phyloP scores from a whole-genome alignment of 257 asterid species.

The Eucommia ulmoides region DNA sequence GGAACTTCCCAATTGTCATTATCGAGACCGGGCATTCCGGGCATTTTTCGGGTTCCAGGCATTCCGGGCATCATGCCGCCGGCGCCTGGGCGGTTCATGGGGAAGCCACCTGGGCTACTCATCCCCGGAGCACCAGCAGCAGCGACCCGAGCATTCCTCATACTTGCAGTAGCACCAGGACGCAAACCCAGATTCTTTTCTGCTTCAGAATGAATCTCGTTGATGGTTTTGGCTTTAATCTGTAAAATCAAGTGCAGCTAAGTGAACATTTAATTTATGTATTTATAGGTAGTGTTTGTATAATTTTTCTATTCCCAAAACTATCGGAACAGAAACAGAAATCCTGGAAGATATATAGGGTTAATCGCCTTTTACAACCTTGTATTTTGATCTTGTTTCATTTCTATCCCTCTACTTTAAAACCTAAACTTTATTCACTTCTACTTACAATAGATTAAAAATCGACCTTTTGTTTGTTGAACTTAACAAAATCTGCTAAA shows the following conservation, averaged over 20 bases:
- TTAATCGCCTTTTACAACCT: no score
- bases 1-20: slow-evolving; percentile 79
- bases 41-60: slow-evolving; percentile 89
- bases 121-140: slow-evolving; percentile 48
- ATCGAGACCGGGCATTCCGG: slow-evolving; percentile 71
- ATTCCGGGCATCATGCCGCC: slow-evolving; percentile 99
- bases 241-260: slow-evolving; percentile 20
- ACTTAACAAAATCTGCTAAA: no score
- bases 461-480: no score
- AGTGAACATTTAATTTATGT: no score
- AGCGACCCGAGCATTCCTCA: slow-evolving; percentile 49
- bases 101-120: slow-evolving; percentile 53
- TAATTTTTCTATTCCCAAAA: no score
- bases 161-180: slow-evolving; percentile 86
- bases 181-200: slow-evolving; percentile 87
- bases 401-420: no score
- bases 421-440: no score
- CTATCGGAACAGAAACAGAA: no score
- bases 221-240: slow-evolving; percentile 89
- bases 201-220: slow-evolving; percentile 92
- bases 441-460: no score
- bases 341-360: no score
- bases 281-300: no score
- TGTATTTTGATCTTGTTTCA: no score
- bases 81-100: slow-evolving; percentile 65